Percentiles rank a stretch among this genome's conserved stretches.
These are phyloP conservation scores for Cymbopogon citratus DNA, from an alignment of 176 grass and related monocot species.

Conservation along the genomic window DNA sequence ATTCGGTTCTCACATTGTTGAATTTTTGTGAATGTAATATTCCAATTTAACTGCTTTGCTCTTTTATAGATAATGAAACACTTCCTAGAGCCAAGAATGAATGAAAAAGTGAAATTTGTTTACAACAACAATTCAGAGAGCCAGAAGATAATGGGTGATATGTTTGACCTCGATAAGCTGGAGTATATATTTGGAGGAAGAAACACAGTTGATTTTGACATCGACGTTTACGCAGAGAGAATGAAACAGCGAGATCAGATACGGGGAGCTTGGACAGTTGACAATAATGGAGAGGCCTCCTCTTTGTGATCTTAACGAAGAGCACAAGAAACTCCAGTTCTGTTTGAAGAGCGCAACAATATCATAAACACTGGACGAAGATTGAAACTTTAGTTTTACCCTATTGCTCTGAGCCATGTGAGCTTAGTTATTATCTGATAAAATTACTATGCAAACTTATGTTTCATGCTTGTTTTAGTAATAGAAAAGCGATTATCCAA, in stretches of 20 bases:
- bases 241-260: slow-evolving; percentile 33
- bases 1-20: too few species aligned
- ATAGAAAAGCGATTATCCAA: too few species aligned
- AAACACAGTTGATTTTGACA: slow-evolving; percentile 16
- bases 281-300: not conserved
- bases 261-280: not conserved
- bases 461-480: not conserved
- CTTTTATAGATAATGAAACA: slow-evolving; percentile 16
- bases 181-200: slow-evolving; percentile 35
- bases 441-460: not conserved
- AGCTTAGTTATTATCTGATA: not conserved
- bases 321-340: too few species aligned
- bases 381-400: not conserved
- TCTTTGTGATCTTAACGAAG: not conserved
- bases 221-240: slow-evolving; percentile 23
- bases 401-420: not conserved
- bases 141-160: slow-evolving; percentile 33
- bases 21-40: not conserved
- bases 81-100: slow-evolving; percentile 27
- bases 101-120: slow-evolving; percentile 43
- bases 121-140: slow-evolving; percentile 26
- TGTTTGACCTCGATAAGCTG: slow-evolving; percentile 38
- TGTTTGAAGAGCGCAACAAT: not conserved
- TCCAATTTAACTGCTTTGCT: not conserved
- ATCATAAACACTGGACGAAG: not conserved